Percentiles rank a stretch among this genome's conserved stretches.
Evolutionary conservation across 805 yeast species (phyloP).

Genomic region (Cyberlindnera samutprakarnensis): DNA sequence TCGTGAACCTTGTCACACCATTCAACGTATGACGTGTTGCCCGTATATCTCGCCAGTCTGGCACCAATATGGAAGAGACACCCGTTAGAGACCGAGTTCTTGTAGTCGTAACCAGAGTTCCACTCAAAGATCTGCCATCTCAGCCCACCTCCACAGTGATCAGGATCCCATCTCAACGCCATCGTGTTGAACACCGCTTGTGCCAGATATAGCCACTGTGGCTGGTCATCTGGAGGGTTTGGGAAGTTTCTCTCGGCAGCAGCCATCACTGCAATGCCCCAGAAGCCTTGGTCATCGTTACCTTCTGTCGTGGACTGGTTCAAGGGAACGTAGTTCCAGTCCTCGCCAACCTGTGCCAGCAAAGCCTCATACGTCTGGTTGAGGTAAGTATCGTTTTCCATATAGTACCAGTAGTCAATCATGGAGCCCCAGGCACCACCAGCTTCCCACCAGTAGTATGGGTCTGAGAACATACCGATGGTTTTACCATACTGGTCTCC

Average conservation of each 20-base stretch:
- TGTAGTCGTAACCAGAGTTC: constrained; percentile 84
- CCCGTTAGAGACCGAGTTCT: constrained; percentile 84
- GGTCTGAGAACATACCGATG: constrained; percentile 62
- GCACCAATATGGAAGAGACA: constrained; percentile 76
- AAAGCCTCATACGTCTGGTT: constrained; percentile 48
- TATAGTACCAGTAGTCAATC: constrained; percentile 61
- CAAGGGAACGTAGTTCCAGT: constrained; percentile 65
- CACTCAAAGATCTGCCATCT: constrained; percentile 90
- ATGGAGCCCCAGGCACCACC: constrained; percentile 62
- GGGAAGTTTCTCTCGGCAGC: constrained; percentile 82
- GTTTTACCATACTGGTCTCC: constrained; percentile 57
- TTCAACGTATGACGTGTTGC: constrained; percentile 62
- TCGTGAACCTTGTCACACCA: constrained; percentile 68
- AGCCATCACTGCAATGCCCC: constrained; percentile 83
- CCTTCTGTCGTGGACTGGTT: constrained; percentile 84
- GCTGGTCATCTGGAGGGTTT: constrained; percentile 50
- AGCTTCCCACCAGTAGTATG: constrained; percentile 91
- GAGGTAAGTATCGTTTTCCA: constrained; percentile 59
- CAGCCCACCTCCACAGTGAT: constrained; percentile 64
- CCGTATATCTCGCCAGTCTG: constrained; percentile 72
- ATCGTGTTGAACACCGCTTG: constrained; percentile 86
- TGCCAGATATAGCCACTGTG: constrained; percentile 69
- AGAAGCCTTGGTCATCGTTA: constrained; percentile 89
- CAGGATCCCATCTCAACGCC: constrained; percentile 70
- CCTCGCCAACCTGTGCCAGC: constrained; percentile 55